Evolutionary conservation across 768 basidiomycete species (phyloP), one percentile per base, ranked within the genome.

Genomic region (Lanmaoa rubissima): DNA sequence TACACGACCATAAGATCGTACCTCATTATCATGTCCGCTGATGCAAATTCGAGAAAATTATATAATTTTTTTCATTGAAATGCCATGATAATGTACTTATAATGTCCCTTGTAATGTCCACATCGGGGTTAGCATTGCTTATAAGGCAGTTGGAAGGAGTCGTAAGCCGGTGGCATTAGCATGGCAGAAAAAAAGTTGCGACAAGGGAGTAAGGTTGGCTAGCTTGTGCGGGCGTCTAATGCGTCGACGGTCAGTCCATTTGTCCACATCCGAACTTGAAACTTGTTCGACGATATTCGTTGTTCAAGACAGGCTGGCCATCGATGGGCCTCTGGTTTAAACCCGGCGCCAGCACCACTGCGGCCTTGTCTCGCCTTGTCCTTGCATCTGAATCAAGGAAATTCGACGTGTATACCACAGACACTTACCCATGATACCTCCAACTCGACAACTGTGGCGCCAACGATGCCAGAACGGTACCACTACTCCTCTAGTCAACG

Each of bases 321-420:
- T 82, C 87, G 0, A 88, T 91, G 80, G 93, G 94, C 1, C 69
- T 95, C 45, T 82, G 92, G 44, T 92, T 95, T 74, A 66, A 75
- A n/a, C 60, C 77, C 1, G 71, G 71, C n/a, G 74, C 78, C 3
- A 87, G 93, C 66, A 69, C 70, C 9, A 74, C 82, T 8, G 74
- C 78, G 42, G 81, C 85, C 59, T 71, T 89, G 21, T 73, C 80
- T 17, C 64, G 76, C 24, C 76, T 94, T 28, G 60, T 76, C 17
- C 69, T 75, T 5, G 83, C 85, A 11, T 78, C 85, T 32, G 46
- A 53, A 24, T 59, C 76, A 1, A 41, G 40, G 60, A 86, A 86
- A 63, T 94, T 94, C 64, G 76, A 82, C 36, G 91, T 94, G 31
- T 64, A 61, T 38, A 58, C 68, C 41, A 51, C 61, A 16, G 44